phyloP scores from a whole-genome alignment of 176 grass and related monocot genomes.

The Hordeum marinum region DNA sequence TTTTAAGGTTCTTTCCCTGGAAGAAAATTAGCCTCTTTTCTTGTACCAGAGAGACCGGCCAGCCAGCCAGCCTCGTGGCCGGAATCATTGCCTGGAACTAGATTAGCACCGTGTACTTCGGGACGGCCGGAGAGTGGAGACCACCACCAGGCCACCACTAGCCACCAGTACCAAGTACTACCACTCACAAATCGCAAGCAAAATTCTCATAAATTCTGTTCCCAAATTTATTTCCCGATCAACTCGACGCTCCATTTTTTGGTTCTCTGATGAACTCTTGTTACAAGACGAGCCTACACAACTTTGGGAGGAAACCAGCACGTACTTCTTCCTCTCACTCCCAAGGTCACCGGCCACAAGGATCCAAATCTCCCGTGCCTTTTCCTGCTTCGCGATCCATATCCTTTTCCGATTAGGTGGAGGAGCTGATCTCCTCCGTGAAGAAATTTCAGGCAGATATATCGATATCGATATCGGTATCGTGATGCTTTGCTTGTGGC shows the following conservation, averaged over 20 bases:
- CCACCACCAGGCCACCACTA: background rate
- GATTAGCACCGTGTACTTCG: background rate
- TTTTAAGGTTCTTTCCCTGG: constrained; percentile 13
- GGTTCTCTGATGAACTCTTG: no score
- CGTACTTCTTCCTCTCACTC: background rate
- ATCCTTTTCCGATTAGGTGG: background rate
- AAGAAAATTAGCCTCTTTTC: constrained; percentile 9
- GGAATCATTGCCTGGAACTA: background rate
- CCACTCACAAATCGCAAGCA: background rate
- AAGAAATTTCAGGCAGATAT: constrained; percentile 17
- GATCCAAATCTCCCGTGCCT: background rate
- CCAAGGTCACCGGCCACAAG: background rate
- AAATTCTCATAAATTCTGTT: background rate
- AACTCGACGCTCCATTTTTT: no score
- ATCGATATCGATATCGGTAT: constrained; percentile 3
- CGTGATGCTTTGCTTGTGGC: background rate
- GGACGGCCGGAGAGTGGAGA: background rate
- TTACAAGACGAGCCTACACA: no score
- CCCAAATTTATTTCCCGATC: background rate
- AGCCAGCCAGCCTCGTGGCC: background rate
- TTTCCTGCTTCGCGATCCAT: background rate
- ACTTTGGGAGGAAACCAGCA: no score
- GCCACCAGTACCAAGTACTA: background rate
- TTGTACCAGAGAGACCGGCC: background rate
- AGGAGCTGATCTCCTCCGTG: constrained; percentile 3